phyloP scores from a whole-genome alignment of 768 basidiomycete genomes.

The Gelatoporia subvermispora region DNA sequence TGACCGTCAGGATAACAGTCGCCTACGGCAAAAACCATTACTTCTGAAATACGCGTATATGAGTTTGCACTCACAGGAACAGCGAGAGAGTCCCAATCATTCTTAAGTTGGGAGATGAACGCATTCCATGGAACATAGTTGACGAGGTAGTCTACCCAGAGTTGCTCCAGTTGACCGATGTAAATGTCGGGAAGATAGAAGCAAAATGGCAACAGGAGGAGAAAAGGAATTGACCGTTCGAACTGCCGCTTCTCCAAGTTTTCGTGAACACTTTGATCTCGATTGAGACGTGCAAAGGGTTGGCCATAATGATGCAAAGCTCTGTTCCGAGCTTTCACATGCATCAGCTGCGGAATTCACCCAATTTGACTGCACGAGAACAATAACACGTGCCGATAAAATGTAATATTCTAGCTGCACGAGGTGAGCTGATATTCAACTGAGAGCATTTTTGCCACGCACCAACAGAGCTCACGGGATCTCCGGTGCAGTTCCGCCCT shows the following conservation, averaged over 20 bases:
- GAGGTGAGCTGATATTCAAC: background rate
- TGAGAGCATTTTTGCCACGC: background rate
- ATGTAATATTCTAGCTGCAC: background rate
- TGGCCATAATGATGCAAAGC: constrained; percentile 42
- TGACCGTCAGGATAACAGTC: constrained; percentile 53
- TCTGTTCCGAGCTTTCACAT: constrained; percentile 23
- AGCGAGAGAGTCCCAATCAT: constrained; percentile 48
- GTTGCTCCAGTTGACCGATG: constrained; percentile 37
- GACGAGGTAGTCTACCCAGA: constrained; percentile 45
- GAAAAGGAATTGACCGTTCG: constrained; percentile 34
- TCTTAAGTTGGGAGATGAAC: constrained; percentile 40
- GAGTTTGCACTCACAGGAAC: constrained; percentile 40
- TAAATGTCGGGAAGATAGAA: constrained; percentile 49
- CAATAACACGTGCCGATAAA: background rate
- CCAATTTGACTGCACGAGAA: no score
- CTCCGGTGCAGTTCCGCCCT: background rate
- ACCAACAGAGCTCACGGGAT: background rate
- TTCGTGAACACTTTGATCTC: constrained; percentile 28
- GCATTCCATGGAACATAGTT: constrained; percentile 38
- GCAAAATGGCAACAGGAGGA: constrained; percentile 35
- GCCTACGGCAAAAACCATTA: constrained; percentile 29
- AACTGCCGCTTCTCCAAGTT: constrained; percentile 9
- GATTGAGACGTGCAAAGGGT: constrained; percentile 36
- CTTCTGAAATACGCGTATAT: no score
- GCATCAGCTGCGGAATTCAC: background rate